These are phyloP conservation scores for Syncephalastrum racemosum DNA, from an alignment of 371 early-diverging fungal genomes.

Conservation along the genomic window DNA sequence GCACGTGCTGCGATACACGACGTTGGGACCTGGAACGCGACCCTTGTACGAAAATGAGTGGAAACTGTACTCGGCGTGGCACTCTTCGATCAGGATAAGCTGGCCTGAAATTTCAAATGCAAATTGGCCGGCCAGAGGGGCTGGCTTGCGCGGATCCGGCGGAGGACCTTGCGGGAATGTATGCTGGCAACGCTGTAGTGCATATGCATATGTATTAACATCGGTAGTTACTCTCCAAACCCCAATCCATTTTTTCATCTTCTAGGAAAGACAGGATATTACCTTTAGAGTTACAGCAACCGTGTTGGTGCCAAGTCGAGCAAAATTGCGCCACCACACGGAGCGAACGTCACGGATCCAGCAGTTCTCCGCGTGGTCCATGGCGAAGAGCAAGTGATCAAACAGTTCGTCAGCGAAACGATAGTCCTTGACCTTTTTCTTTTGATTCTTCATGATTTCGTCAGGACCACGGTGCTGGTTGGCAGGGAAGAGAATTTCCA, in stretches of 20 bases:
- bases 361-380: conserved; percentile 42
- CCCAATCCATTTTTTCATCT: background rate
- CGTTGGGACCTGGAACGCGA: conserved; percentile 48
- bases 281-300: conserved; percentile 45
- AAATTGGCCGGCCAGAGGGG: conserved; percentile 43
- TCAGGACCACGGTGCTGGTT: conserved; percentile 38
- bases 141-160: conserved; percentile 13
- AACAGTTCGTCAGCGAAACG: conserved; percentile 51
- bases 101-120: conserved; percentile 55
- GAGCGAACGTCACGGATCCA: conserved; percentile 39
- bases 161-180: conserved; percentile 23
- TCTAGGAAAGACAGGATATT: background rate
- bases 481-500: conserved; percentile 38
- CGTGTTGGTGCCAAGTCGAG: conserved; percentile 30
- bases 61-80: conserved; percentile 45
- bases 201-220: no score
- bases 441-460: conserved; percentile 34
- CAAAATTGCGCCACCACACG: conserved; percentile 49
- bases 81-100: conserved; percentile 34
- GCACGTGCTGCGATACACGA: conserved; percentile 32
- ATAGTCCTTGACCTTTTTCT: conserved; percentile 47
- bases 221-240: no score
- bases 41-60: conserved; percentile 48
- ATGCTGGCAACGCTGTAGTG: conserved; percentile 23
- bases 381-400: conserved; percentile 35